phyloP scores from a whole-genome alignment of 805 yeast genomes.

The Schwanniomyces occidentalis region DNA sequence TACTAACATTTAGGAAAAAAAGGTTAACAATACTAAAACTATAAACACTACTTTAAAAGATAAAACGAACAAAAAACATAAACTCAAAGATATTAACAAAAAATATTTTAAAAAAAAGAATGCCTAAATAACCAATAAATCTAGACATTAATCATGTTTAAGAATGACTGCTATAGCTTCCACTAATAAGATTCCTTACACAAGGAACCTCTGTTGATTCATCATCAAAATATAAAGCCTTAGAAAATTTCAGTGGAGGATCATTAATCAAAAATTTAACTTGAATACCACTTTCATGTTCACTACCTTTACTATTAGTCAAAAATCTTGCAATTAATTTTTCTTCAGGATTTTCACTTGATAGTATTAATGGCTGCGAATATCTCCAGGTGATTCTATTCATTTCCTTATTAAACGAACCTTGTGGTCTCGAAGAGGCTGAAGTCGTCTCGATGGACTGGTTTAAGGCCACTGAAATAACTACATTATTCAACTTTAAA shows the following conservation, averaged over 20 bases:
- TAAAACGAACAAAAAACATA: neutral
- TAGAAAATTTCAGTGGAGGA: constrained; percentile 42
- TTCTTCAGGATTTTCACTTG: constrained; percentile 48
- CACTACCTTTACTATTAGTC: constrained; percentile 71
- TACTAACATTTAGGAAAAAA: no score
- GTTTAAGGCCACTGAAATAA: constrained; percentile 58
- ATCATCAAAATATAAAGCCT: constrained; percentile 28
- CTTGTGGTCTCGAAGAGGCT: constrained; percentile 90
- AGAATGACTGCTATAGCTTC: constrained; percentile 46
- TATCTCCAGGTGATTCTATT: constrained; percentile 87
- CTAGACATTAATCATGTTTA: neutral
- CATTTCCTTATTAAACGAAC: constrained; percentile 83
- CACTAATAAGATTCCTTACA: constrained; percentile 48
- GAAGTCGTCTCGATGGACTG: constrained; percentile 62
- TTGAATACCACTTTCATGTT: constrained; percentile 72
- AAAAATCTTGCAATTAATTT: constrained; percentile 83
- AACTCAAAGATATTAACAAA: neutral
- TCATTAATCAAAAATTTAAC: constrained; percentile 57
- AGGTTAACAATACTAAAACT: no score
- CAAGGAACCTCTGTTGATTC: constrained; percentile 43
- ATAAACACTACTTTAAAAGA: neutral
- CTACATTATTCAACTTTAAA: constrained; percentile 55
- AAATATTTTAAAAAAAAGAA: neutral
- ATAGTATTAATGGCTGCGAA: constrained; percentile 38
- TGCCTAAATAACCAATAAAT: no score